Evolutionary conservation across 2,329 filamentous ascomycete species (phyloP), one percentile per base, ranked within the genome.

Genomic region (Blastomyces gilchristii): DNA sequence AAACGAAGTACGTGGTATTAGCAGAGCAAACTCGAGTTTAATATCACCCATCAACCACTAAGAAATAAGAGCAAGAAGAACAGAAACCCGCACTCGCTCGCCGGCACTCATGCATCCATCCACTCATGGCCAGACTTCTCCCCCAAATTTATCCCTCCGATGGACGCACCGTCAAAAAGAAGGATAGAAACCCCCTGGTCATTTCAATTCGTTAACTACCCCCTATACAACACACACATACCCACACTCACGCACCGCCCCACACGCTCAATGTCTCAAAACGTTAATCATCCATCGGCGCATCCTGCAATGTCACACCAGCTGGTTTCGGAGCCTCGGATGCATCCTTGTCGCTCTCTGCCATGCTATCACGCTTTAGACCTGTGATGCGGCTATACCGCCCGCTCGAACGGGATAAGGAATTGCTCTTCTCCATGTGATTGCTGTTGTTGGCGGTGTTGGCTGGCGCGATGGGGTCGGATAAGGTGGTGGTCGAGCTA

Each of bases 201-300:
- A 52, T 52, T 52, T 52, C 49, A 52, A 52, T 52, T 52, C 49
- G 49, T 52, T 52, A 52, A 31, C 25, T 18, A 52, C 12, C 28
- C 28, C 28, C 4, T 31, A 22, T 4, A 31, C 28, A 31, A 31
- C 28, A 2, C 28, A 31, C 4, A 2, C 28, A 52, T 14, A 6
- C 25, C 25, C 11, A 52, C 12, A 31, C 49, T 16, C 49, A 50
- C 49, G 12, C 49, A 52, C 25, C 31, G 12, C 3, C 18, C 14
- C 34, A 45, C 4, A 6, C 41, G 34, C 34, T 37, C 7, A 5
- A 45, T 18, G 41, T 16, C 14, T 45, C 41, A n/a, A 49, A 45
- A 52, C 12, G 56, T 66, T 70, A 89, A 75, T 90, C 87, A 76
- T 90, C 87, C 86, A 91, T 90, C n/a, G 88, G 86, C 75, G 84